phyloP scores from a whole-genome alignment of 805 yeast genomes.

The Wickerhamiella slavikovae region DNA sequence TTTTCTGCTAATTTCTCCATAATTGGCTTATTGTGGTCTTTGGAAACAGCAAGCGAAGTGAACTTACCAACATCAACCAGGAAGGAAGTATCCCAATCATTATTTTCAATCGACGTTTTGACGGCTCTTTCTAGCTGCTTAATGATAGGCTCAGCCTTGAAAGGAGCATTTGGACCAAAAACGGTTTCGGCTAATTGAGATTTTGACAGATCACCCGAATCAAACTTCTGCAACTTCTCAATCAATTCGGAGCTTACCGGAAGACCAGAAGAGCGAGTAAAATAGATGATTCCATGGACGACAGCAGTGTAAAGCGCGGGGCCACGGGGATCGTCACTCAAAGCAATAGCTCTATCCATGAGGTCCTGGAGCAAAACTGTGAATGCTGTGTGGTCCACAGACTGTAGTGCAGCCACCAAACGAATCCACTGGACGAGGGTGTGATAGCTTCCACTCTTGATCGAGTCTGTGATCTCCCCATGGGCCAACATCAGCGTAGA shows the following conservation, averaged over 20 bases:
- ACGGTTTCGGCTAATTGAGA: constrained; percentile 4
- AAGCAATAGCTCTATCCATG: constrained; percentile 31
- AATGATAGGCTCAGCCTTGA: constrained; percentile 17
- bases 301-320: constrained; percentile 6
- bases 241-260: not conserved
- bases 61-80: not conserved
- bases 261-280: constrained; percentile 3
- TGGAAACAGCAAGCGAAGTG: too few relatives aligned
- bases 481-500: constrained; percentile 51
- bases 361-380: constrained; percentile 31
- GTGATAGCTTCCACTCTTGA: constrained; percentile 34
- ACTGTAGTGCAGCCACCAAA: constrained; percentile 47
- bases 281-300: constrained; percentile 8
- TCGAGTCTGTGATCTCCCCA: constrained; percentile 33
- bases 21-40: too few relatives aligned
- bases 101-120: not conserved
- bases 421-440: constrained; percentile 50
- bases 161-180: constrained; percentile 12
- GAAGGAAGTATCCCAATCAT: not conserved
- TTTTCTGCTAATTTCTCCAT: too few relatives aligned
- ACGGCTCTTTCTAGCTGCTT: constrained; percentile 9
- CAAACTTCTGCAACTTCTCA: not conserved
- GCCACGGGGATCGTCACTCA: constrained; percentile 11
- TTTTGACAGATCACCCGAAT: not conserved
- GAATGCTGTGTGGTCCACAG: constrained; percentile 31